Evolutionary conservation across 352 stramenopile genomes (phyloP), one percentile per base, ranked within the genome.

Genomic region (Globisporangium polare): DNA sequence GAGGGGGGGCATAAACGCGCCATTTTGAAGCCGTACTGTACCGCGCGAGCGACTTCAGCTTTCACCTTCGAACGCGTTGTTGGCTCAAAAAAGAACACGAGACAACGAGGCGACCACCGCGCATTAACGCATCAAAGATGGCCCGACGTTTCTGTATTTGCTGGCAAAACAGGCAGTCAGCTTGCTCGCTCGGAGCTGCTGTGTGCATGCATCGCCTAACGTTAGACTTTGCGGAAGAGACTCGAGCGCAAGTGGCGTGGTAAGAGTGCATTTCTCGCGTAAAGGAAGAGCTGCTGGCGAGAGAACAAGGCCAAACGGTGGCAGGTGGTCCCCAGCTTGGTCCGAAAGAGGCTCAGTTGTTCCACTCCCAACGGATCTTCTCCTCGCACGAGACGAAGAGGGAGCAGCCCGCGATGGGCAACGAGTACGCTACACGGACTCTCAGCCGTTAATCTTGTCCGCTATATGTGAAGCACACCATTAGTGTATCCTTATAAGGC

Each of bases 1-100:
- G 7, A 24, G 6, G n/a, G n/a, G n/a, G n/a, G 2, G 1, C 47
- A 54, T 10, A 54, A 55, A 42, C 17, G 7, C 0, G 29, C 0
- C 18, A n/a, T 10, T 1, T 35, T n/a, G 9, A n/a, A 27, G 27
- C n/a, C 13, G 49, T 39, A 33, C 17, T n/a, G n/a, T n/a, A n/a
- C n/a, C n/a, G n/a, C 18, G 18, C 18, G 27, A 42, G 12, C 49
- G 49, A 41, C 27, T 55, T 39, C 27, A 41, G 49, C 49, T 27
- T 39, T 55, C 27, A 54, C 6, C 49, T 54, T 54, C 49, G 26
- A 54, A 54, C 49, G 49, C 26, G 15, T 55, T 31, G 15, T 55
- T 31, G 24, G 8, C 22, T 27, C 17, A 53, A 53, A 53, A 53
- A 37, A 27, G 13, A 35, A 33, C 18, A n/a, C 24, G 6, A 22